Evolutionary conservation across 805 yeast species (phyloP).

Genomic region (Clavispora phyllophila): DNA sequence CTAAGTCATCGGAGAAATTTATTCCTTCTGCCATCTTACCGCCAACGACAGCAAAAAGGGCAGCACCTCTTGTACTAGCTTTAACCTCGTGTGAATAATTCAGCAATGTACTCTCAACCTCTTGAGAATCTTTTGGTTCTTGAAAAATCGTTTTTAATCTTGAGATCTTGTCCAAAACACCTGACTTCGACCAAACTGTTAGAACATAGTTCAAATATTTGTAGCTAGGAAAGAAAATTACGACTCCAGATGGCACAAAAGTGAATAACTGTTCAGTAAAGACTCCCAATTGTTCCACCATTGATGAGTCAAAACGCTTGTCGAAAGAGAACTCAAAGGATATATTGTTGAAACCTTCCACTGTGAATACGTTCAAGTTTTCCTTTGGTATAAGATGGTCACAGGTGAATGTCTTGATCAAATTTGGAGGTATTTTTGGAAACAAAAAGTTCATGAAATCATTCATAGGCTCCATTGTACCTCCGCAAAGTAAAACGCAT

Average conservation of each 20-base stretch:
- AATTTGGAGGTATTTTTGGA: slow-evolving; percentile 41
- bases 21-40: slow-evolving; percentile 93
- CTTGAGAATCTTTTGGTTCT: slow-evolving; percentile 46
- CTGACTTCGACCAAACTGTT: slow-evolving; percentile 45
- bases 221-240: slow-evolving; percentile 83
- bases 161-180: slow-evolving; percentile 29
- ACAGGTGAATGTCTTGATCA: slow-evolving; percentile 59
- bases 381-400: slow-evolving; percentile 77
- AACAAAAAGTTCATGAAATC: slow-evolving; percentile 66
- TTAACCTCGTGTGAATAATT: slow-evolving; percentile 46
- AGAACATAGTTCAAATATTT: slow-evolving; percentile 55
- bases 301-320: slow-evolving; percentile 42
- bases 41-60: slow-evolving; percentile 81
- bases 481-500: slow-evolving; percentile 83
- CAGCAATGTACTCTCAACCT: slow-evolving; percentile 42
- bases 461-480: slow-evolving; percentile 87
- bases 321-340: slow-evolving; percentile 66
- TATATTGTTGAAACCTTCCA: slow-evolving; percentile 21
- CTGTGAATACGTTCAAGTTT: slow-evolving; percentile 58
- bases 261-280: slow-evolving; percentile 38
- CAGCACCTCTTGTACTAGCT: slow-evolving; percentile 46
- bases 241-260: slow-evolving; percentile 67
- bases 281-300: slow-evolving; percentile 50
- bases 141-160: slow-evolving; percentile 44
- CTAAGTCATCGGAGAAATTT: slow-evolving; percentile 82